Conservation (phyloP, 2,329 filamentous ascomycete species). For the Alternaria triticina region DNA sequence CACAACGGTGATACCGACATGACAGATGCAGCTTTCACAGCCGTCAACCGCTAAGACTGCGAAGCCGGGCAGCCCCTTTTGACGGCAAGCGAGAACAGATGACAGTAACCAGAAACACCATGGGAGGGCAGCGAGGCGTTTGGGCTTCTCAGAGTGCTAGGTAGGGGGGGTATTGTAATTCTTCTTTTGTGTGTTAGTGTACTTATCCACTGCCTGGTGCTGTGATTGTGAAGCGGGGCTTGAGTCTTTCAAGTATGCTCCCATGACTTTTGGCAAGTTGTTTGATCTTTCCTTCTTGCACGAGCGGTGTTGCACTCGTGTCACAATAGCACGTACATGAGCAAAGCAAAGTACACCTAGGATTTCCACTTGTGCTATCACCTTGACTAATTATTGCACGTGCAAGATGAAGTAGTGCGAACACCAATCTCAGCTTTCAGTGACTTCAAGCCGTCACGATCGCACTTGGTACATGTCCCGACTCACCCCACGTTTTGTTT, state of each 20-base stretch:
- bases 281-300: background rate
- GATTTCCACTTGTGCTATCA: background rate
- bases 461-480: background rate
- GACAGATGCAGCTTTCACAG: slow-evolving; percentile 48
- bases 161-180: background rate
- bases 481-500: background rate
- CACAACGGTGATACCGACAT: slow-evolving; percentile 52
- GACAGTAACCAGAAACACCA: background rate
- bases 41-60: slow-evolving; percentile 44
- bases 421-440: background rate
- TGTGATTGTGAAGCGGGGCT: background rate
- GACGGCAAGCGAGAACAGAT: background rate
- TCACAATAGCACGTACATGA: background rate
- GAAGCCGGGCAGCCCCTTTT: background rate
- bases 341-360: background rate
- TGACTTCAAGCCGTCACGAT: background rate
- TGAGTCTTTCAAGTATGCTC: background rate
- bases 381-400: background rate
- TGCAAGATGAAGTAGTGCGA: background rate
- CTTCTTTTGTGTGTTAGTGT: slow-evolving; percentile 7
- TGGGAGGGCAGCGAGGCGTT: slow-evolving; percentile 16
- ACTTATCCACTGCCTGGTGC: background rate
- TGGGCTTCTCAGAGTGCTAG: background rate
- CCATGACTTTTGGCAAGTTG: background rate
- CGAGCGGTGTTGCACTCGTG: background rate